Base-by-base conservation (phyloP, 768 basidiomycete genomes). In the Lepiota venenata region DNA sequence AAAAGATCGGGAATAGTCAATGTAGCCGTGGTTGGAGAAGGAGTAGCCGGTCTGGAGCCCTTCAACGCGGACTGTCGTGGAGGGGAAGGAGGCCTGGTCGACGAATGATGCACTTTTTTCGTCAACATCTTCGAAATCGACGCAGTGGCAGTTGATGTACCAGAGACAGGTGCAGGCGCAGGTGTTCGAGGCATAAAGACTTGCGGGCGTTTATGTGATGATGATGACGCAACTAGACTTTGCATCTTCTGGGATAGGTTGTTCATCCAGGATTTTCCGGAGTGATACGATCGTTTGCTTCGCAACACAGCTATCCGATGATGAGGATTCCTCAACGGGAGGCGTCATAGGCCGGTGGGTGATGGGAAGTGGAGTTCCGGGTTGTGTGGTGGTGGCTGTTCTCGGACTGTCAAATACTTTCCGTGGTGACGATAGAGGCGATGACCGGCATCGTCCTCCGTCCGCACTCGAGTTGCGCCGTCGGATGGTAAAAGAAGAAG, bases 71-170 rank as follows among this genome's bases (percentile, higher is more conserved):
- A 75, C 25, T 70, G 70, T 8, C 71, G 67, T 11, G 88, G 87
- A 0, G 85, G 84, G 0, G 80, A 81, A 2, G 79, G 82, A 2
- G 84, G 71, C 3, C 83, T 77, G 1, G 87, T 84, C 3, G 86
- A 86, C 14, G 82, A 78, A 2, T 83, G 76, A 59, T 77, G 75
- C 39, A 65, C 72, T 29, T 67, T 75, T 57, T 83, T 85, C 0
- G 87, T 88, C 60, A 85, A 87, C 12, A 91, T 77, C n/a, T 85
- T 77, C 20, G 88, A 89, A 45, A 92, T 76, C 25, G 84, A 87
- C 1, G 89, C 90, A 1, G 90, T 92, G 1, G 90, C 85, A 4
- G 74, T 87, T 3, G 86, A 88, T 3, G 86, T 85, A n/a, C 80
- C 76, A 4, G 79, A 74, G 20, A 75, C 69, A 5, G 85, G 72